Percentiles rank a stretch among this genome's conserved stretches.
These are phyloP conservation scores for Prinsepia uniflora DNA, from an alignment of 306 rosid genomes.

Conservation along the genomic window DNA sequence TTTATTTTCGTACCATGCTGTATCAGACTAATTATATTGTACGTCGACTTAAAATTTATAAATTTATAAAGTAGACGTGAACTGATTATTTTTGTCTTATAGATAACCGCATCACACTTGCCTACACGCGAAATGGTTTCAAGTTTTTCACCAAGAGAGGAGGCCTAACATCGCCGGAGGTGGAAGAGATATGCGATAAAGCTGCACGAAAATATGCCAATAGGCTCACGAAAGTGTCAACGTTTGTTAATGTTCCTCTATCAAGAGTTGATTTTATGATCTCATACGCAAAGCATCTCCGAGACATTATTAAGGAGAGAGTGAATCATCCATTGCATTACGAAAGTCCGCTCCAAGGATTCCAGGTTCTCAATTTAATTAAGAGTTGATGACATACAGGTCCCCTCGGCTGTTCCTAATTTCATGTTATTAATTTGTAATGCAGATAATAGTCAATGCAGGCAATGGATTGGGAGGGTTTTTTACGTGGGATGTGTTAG, in stretches of 20 bases:
- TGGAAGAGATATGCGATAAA: conserved; percentile 66
- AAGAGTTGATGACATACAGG: no score
- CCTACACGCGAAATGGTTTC: conserved; percentile 79
- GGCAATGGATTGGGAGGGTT: conserved; percentile 97
- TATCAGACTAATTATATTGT: conserved; percentile 6
- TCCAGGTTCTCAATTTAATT: conserved; percentile 46
- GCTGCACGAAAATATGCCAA: conserved; percentile 82
- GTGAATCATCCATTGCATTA: conserved; percentile 73
- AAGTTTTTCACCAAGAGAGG: conserved; percentile 86
- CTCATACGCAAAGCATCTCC: conserved; percentile 56
- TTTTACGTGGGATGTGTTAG: conserved; percentile 85
- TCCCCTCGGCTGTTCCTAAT: no score
- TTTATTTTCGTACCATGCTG: conserved; percentile 79
- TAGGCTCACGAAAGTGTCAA: conserved; percentile 59
- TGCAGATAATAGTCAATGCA: conserved; percentile 84
- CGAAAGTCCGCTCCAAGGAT: conserved; percentile 79
- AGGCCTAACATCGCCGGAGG: conserved; percentile 65
- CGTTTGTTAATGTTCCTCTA: conserved; percentile 40
- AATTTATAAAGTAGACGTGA: no score
- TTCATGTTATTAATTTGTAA: background rate
- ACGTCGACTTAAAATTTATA: no score
- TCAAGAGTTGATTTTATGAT: conserved; percentile 78
- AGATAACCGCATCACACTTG: conserved; percentile 97
- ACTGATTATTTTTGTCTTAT: conserved; percentile 1
- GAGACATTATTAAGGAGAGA: conserved; percentile 70